These are phyloP conservation scores for Zymoseptoria tritici DNA, from an alignment of 2,329 filamentous ascomycete genomes.

Conservation along the genomic window DNA sequence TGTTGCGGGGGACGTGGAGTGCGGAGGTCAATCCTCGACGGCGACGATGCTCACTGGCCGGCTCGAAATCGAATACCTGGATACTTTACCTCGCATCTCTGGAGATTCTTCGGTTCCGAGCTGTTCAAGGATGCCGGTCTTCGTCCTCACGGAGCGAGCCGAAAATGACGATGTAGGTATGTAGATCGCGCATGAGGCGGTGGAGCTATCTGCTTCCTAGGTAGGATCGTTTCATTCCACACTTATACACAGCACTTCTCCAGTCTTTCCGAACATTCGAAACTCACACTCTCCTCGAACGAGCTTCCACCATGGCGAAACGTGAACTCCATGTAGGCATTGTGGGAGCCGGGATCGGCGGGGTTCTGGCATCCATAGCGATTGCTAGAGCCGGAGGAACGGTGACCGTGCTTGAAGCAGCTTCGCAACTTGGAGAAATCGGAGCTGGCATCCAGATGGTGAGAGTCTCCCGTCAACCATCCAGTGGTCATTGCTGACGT, in stretches of 20 bases:
- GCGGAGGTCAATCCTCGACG: not conserved
- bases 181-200: not conserved
- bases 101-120: not conserved
- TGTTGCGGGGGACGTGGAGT: constrained; percentile 1
- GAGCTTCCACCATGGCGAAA: constrained; percentile 3
- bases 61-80: not conserved
- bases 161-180: not conserved
- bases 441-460: constrained; percentile 23
- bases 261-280: not conserved
- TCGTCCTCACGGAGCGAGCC: not conserved
- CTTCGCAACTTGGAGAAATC: constrained; percentile 32
- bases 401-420: constrained; percentile 36
- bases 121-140: not conserved
- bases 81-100: not conserved
- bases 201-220: not conserved
- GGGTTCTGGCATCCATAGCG: constrained; percentile 35
- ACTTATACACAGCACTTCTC: not conserved
- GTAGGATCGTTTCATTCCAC: not conserved
- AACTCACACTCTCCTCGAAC: not conserved
- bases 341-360: constrained; percentile 33
- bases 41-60: not conserved
- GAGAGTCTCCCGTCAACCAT: constrained; percentile 25
- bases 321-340: constrained; percentile 21
- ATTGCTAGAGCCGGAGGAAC: constrained; percentile 29
- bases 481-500: constrained; percentile 4